These are phyloP conservation scores for Quillaja saponaria DNA, from an alignment of 306 rosid genomes.

Conservation along the genomic window DNA sequence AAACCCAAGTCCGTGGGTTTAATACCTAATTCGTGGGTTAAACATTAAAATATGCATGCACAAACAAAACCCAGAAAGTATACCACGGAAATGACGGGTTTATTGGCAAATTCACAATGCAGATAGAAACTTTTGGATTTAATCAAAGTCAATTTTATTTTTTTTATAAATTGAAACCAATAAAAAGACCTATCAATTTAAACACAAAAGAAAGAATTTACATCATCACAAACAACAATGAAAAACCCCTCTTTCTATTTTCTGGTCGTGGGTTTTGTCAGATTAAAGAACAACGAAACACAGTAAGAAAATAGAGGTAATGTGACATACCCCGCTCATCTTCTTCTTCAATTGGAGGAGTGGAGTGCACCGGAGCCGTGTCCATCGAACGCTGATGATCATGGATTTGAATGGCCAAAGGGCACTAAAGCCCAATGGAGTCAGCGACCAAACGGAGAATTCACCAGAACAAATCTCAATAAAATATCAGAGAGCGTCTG, in stretches of 20 bases:
- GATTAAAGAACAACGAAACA: background rate
- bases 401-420: constrained; percentile 65
- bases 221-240: background rate
- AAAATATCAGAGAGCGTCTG: background rate
- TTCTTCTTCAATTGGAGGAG: constrained; percentile 54
- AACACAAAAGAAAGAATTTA: background rate
- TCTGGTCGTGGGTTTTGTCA: background rate
- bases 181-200: constrained; percentile 7
- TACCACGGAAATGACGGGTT: too few species aligned
- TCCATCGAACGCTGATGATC: constrained; percentile 81
- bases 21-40: too few species aligned
- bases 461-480: constrained; percentile 24
- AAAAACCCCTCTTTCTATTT: background rate
- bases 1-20: too few species aligned
- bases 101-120: too few species aligned
- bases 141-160: too few species aligned
- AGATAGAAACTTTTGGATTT: too few species aligned
- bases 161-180: too few species aligned
- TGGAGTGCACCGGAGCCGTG: constrained; percentile 56
- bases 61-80: too few species aligned
- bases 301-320: constrained; percentile 7
- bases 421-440: constrained; percentile 72
- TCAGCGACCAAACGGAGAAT: constrained; percentile 27
- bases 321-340: constrained; percentile 81
- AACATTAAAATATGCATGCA: too few species aligned